Base-by-base conservation (phyloP, 495 filamentous ascomycete species). In the Tuber aestivum region DNA sequence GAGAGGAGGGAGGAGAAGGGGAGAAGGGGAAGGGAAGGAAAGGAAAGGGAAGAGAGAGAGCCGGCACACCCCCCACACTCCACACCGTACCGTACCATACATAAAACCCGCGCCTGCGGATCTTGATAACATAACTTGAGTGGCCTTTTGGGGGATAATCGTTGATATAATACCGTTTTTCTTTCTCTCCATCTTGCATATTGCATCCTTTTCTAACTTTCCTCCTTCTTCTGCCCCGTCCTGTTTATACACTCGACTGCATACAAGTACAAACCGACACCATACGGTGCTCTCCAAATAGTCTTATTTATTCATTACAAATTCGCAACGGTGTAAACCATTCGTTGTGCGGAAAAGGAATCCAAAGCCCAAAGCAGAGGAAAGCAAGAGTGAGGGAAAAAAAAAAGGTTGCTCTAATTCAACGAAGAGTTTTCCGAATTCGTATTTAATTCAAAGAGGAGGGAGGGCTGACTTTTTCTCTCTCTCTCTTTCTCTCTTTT, bases 311-410 rank as follows among this genome's bases (percentile, higher is more conserved):
- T 73, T n/a, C 68, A 38, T 69, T 72, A 21, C 23, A 68, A 65
- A 38, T 74, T 40, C 42, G 35, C 35, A 70, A 20, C 45, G 40
- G 41, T 74, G 61, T 45, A 70, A 61, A 69, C 27, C 38, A 44
- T 70, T n/a, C 38, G 41, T 45, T 45, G 40, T 23, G 18, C 70
- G 16, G 40, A 42, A 40, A 27, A 32, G 27, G 23, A 71, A 23
- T 41, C 21, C 32, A 41, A 71, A 71, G 16, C 16, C 6, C 56
- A 32, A 32, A 65, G n/a, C n/a, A 14, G 18, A 65, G n/a, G 3
- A 14, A 65, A 32, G 76, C 76, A 79, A 70, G 74, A 78, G 72
- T 71, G 77, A 75, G 78, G 75, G 78, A 78, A 77, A 75, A 79
- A 73, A 72, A 79, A 45, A 75, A 75, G 45, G 74, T 70, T 69